These are phyloP conservation scores for Capronia americana DNA, from an alignment of 2,329 filamentous ascomycete species.

Conservation along the genomic window DNA sequence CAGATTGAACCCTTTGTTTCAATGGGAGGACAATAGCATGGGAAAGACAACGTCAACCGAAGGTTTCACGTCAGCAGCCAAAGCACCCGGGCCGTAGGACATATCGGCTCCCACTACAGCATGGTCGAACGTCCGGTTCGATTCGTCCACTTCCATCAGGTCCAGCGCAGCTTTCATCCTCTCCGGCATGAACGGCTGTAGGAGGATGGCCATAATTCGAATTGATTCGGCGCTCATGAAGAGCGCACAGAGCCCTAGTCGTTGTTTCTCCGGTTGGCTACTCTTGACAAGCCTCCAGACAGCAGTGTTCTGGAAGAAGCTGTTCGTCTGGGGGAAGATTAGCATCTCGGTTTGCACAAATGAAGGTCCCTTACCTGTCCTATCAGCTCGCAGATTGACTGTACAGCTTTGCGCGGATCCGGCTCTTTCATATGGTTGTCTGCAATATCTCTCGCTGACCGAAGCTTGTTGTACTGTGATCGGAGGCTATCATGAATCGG, in stretches of 20 bases:
- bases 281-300: slow-evolving; percentile 68
- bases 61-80: slow-evolving; percentile 47
- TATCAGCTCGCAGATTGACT: slow-evolving; percentile 67
- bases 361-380: slow-evolving; percentile 56
- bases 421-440: slow-evolving; percentile 45
- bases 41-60: slow-evolving; percentile 28
- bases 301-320: slow-evolving; percentile 66
- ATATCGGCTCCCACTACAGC: slow-evolving; percentile 69
- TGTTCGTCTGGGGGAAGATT: slow-evolving; percentile 63
- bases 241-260: slow-evolving; percentile 65
- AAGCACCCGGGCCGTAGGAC: slow-evolving; percentile 66
- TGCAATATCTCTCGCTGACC: slow-evolving; percentile 16
- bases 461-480: slow-evolving; percentile 14
- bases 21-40: slow-evolving; percentile 28
- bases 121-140: slow-evolving; percentile 67
- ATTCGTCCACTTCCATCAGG: slow-evolving; percentile 71
- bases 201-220: slow-evolving; percentile 78
- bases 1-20: background rate
- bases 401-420: slow-evolving; percentile 70
- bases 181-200: slow-evolving; percentile 88
- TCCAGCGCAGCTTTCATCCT: slow-evolving; percentile 77
- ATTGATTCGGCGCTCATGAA: slow-evolving; percentile 77
- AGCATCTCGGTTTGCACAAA: slow-evolving; percentile 13
- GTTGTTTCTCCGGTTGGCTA: slow-evolving; percentile 43
- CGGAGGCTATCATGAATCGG: slow-evolving; percentile 15